Percentiles rank a stretch among this genome's conserved stretches.
These are phyloP conservation scores for Fusarium euwallaceae DNA, from an alignment of 2,329 filamentous ascomycete genomes.

Conservation along the genomic window DNA sequence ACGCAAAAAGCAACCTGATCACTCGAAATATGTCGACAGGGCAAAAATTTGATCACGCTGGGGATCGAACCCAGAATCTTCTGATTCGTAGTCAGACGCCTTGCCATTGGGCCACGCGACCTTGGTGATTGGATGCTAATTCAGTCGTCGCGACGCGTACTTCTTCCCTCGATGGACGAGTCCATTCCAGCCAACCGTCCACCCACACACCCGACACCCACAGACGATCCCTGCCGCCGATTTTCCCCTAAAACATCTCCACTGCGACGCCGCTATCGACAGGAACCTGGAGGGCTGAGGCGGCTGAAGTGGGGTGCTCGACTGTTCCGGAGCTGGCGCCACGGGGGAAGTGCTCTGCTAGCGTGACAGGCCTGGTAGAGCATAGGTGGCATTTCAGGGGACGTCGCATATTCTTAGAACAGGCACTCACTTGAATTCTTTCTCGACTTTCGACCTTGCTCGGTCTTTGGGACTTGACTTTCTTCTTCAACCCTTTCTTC, in stretches of 20 bases:
- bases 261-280: slow-evolving; percentile 35
- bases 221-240: slow-evolving; percentile 30
- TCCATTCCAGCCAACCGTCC: background rate
- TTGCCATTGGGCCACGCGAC: slow-evolving; percentile 50
- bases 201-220: background rate
- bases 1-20: background rate
- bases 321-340: slow-evolving; percentile 29
- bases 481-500: slow-evolving; percentile 38
- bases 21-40: background rate
- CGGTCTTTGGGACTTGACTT: slow-evolving; percentile 35
- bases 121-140: background rate
- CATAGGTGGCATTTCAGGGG: slow-evolving; percentile 52
- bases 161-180: background rate
- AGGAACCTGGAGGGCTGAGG: slow-evolving; percentile 37
- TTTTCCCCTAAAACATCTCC: slow-evolving; percentile 42
- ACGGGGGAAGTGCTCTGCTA: slow-evolving; percentile 8
- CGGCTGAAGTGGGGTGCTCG: slow-evolving; percentile 41
- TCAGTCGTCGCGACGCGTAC: background rate
- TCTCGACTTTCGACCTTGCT: slow-evolving; percentile 25
- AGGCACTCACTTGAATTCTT: slow-evolving; percentile 32
- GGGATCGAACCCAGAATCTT: slow-evolving; percentile 52
- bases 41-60: slow-evolving; percentile 36
- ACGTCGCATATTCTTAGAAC: slow-evolving; percentile 44
- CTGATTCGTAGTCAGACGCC: slow-evolving; percentile 53
- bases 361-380: slow-evolving; percentile 36